Evolutionary conservation across 306 rosid genomes (phyloP).

Genomic region (Trifolium repens): DNA sequence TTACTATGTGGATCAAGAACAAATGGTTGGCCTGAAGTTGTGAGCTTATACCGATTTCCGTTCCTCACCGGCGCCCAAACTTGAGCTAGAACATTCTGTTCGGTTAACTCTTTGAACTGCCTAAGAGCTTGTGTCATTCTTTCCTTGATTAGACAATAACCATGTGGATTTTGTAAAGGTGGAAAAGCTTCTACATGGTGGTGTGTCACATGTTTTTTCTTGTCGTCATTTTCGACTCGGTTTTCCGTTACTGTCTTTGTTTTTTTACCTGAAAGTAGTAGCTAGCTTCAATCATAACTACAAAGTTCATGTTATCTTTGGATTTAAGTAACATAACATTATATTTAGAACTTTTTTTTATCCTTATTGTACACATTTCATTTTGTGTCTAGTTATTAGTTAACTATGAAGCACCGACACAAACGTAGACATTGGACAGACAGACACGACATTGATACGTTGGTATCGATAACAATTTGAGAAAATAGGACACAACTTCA

Average conservation of each 20-base stretch:
- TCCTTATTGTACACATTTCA: no score
- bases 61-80: constrained; percentile 86
- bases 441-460: no score
- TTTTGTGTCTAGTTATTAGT: no score
- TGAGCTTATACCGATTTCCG: constrained; percentile 59
- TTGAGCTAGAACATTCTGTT: constrained; percentile 80
- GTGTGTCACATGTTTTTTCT: constrained; percentile 41
- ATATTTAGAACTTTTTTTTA: background rate
- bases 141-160: constrained; percentile 67
- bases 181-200: constrained; percentile 31
- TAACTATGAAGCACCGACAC: no score
- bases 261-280: constrained; percentile 50
- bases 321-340: background rate
- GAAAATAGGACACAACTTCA: no score
- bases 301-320: constrained; percentile 22
- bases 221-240: constrained; percentile 49
- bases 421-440: no score
- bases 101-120: constrained; percentile 68
- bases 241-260: constrained; percentile 45
- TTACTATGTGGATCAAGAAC: constrained; percentile 67
- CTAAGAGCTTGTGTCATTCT: constrained; percentile 88
- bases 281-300: constrained; percentile 47
- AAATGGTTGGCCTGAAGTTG: constrained; percentile 94
- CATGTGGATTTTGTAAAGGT: constrained; percentile 54
- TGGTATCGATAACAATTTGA: no score